Percentiles rank a stretch among this genome's conserved stretches.
These are phyloP conservation scores for Tetracladium marchalianum DNA, from an alignment of 495 filamentous ascomycete species.

Conservation along the genomic window DNA sequence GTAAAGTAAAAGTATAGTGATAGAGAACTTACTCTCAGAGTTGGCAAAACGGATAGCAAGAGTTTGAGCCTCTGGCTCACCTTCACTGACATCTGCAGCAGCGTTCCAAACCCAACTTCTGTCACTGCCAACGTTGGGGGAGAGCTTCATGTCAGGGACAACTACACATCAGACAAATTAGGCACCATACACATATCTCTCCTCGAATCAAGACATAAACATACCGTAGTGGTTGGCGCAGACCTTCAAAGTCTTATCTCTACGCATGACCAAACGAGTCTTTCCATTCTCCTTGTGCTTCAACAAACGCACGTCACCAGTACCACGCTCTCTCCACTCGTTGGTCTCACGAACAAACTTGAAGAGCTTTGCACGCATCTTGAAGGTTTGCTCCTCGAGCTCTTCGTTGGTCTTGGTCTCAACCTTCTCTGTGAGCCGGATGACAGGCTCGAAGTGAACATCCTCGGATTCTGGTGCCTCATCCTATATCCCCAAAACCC, in stretches of 20 bases:
- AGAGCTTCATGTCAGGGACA: constrained; percentile 97
- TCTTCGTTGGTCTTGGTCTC: constrained; percentile 98
- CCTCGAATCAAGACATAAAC: constrained; percentile 19
- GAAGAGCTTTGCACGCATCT: constrained; percentile 99
- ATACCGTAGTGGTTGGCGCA: constrained; percentile 99
- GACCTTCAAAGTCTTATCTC: constrained; percentile 99
- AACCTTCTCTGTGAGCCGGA: constrained; percentile 89
- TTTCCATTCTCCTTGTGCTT: constrained; percentile 99
- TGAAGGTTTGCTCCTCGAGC: constrained; percentile 92
- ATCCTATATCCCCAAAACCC: constrained; percentile 36
- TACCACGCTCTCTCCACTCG: constrained; percentile 99
- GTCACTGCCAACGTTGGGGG: constrained; percentile 93
- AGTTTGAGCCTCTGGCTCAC: constrained; percentile 91
- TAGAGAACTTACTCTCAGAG: constrained; percentile 70
- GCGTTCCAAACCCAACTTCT: constrained; percentile 99
- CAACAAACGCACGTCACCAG: constrained; percentile 87
- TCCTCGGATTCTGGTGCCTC: constrained; percentile 75
- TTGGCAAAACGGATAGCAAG: constrained; percentile 97
- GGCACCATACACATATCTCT: background rate
- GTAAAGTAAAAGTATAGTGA: background rate
- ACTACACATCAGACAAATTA: constrained; percentile 27
- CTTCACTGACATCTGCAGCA: constrained; percentile 94
- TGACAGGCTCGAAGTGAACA: constrained; percentile 94
- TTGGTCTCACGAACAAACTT: constrained; percentile 81
- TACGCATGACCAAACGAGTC: constrained; percentile 94